Percentiles rank a stretch among this genome's conserved stretches.
Conservation (phyloP, 1,284 basidiomycete genomes). For the Fomitopsis pinicola region DNA sequence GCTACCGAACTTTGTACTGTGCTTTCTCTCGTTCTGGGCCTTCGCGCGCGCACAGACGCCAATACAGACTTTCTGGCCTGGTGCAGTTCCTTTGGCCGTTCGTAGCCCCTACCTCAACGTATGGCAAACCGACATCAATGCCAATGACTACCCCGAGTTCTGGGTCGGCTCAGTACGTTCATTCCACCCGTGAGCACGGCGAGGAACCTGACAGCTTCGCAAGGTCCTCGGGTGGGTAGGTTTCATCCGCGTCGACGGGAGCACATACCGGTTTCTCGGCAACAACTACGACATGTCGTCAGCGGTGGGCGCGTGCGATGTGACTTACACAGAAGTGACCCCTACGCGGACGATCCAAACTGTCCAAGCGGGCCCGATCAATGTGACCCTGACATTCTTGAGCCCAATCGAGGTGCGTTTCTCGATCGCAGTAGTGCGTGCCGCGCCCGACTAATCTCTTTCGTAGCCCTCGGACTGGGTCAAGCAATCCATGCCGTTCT, state of each 20-base stretch:
- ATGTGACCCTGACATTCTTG: constrained; percentile 10
- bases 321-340: constrained; percentile 3
- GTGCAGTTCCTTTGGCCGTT: constrained; percentile 4
- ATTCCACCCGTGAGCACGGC: neutral
- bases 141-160: neutral
- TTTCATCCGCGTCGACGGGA: constrained; percentile 1
- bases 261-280: neutral
- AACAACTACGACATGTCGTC: neutral
- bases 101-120: constrained; percentile 6
- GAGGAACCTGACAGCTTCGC: neutral
- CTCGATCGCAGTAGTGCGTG: neutral
- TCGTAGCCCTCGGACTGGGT: constrained; percentile 13
- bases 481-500: constrained; percentile 16
- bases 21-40: neutral
- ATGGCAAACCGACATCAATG: no score
- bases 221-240: neutral
- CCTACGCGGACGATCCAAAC: constrained; percentile 12
- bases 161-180: neutral
- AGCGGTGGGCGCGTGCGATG: neutral
- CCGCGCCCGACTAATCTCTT: neutral
- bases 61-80: constrained; percentile 4
- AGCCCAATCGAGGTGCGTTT: constrained; percentile 15
- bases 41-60: neutral
- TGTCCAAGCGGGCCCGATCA: constrained; percentile 9
- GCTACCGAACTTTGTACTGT: neutral